phyloP scores from a whole-genome alignment of 2,329 filamentous ascomycete genomes.

The Hypoxylon sp. region DNA sequence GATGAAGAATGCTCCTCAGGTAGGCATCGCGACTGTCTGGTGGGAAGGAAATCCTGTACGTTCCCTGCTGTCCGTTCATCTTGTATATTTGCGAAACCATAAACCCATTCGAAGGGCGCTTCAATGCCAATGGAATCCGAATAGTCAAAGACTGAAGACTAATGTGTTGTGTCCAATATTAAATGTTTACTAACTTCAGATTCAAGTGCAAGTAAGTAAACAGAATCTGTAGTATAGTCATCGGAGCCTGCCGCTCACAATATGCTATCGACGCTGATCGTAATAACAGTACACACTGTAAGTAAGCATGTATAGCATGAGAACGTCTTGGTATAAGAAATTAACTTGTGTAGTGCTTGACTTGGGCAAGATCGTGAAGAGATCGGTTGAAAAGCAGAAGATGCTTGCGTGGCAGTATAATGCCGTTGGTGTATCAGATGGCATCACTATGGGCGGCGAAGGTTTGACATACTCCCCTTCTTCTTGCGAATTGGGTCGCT shows the following conservation, averaged over 20 bases:
- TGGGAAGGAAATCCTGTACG: constrained; percentile 94
- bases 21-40: constrained; percentile 92
- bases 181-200: constrained; percentile 20
- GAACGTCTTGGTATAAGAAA: neutral
- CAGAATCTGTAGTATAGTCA: neutral
- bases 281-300: constrained; percentile 45
- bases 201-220: constrained; percentile 44
- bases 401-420: constrained; percentile 98
- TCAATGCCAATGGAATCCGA: neutral
- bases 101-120: neutral
- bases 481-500: neutral
- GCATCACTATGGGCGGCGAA: constrained; percentile 94
- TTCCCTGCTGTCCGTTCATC: constrained; percentile 34
- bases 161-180: neutral
- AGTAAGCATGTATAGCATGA: constrained; percentile 19
- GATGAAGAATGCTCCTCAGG: constrained; percentile 91
- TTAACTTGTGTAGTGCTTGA: constrained; percentile 71
- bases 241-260: neutral
- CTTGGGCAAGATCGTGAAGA: constrained; percentile 87
- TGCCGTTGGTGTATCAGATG: constrained; percentile 87
- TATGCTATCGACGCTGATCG: constrained; percentile 10
- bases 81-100: neutral
- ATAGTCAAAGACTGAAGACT: neutral
- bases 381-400: constrained; percentile 77
- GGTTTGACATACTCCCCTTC: constrained; percentile 57